Conservation (phyloP, 805 yeast species). For the Suhomyces kilbournensis region DNA sequence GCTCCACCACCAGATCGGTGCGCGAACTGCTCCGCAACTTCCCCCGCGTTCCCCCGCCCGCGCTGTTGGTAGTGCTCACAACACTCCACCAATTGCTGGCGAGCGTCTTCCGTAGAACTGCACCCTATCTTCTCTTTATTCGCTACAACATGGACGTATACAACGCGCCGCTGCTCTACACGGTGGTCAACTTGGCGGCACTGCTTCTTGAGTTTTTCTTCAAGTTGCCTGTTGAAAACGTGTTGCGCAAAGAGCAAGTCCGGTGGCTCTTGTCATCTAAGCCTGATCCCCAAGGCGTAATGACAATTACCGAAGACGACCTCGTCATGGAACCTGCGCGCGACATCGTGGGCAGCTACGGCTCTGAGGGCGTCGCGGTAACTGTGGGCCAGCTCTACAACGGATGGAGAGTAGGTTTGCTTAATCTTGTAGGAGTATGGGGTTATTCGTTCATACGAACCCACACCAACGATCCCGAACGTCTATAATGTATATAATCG, state of each 20-base stretch:
- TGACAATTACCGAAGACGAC: conserved; percentile 47
- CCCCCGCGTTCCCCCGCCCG: conserved; percentile 59
- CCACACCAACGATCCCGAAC: conserved; percentile 42
- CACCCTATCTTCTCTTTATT: conserved; percentile 62
- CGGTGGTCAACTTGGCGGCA: conserved; percentile 56
- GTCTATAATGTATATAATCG: conserved; percentile 15
- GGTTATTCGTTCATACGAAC: conserved; percentile 61
- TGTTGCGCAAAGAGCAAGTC: conserved; percentile 81
- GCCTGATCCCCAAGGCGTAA: conserved; percentile 35
- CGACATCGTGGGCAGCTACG: conserved; percentile 20
- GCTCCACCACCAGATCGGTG: conserved; percentile 56
- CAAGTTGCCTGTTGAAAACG: conserved; percentile 82
- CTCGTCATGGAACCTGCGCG: conserved; percentile 52
- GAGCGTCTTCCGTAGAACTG: conserved; percentile 58
- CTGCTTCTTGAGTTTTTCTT: conserved; percentile 67
- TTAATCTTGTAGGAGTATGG: conserved; percentile 81
- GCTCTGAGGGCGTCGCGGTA: conserved; percentile 18
- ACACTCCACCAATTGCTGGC: conserved; percentile 59
- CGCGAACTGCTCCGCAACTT: conserved; percentile 60
- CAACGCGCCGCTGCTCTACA: conserved; percentile 59
- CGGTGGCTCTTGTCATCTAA: conserved; percentile 48
- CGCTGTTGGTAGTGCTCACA: conserved; percentile 42
- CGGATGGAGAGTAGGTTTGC: conserved; percentile 88
- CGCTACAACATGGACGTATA: conserved; percentile 64
- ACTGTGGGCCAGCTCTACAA: conserved; percentile 49